Percentiles rank a stretch among this genome's conserved stretches.
phyloP scores from a whole-genome alignment of 495 filamentous ascomycete genomes.

The Xylaria acuta region DNA sequence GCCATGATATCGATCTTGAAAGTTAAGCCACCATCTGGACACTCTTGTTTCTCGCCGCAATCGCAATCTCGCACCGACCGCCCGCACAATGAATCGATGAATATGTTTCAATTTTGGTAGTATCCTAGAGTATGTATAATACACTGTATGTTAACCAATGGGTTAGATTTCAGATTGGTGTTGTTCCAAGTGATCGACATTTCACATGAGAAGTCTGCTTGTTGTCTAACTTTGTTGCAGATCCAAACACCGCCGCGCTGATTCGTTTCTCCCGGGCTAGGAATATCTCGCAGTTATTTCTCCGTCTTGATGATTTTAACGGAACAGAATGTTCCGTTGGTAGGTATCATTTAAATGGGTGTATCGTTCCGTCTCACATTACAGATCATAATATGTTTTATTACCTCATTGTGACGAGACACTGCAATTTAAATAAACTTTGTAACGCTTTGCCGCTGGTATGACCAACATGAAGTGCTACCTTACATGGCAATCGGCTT shows the following conservation, averaged over 20 bases:
- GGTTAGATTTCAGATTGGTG: neutral
- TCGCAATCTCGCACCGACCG: conserved; percentile 4
- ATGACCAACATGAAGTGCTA: neutral
- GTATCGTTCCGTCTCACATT: neutral
- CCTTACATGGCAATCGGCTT: neutral
- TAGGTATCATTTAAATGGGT: neutral
- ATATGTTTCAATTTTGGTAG: neutral
- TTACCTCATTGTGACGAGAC: conserved; percentile 2
- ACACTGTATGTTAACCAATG: neutral
- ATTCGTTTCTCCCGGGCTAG: neutral
- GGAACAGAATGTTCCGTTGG: conserved; percentile 6
- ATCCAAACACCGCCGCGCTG: neutral
- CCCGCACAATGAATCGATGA: neutral
- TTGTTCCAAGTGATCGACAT: neutral
- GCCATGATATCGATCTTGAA: neutral
- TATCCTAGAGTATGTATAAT: neutral
- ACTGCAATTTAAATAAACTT: neutral
- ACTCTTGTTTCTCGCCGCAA: neutral
- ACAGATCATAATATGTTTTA: neutral
- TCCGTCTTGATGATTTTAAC: neutral
- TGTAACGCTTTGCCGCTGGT: neutral
- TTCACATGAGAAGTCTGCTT: neutral
- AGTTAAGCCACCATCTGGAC: neutral
- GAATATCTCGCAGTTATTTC: neutral
- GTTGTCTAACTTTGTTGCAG: neutral